Evolutionary conservation across 2,329 filamentous ascomycete species (phyloP), one percentile per base, ranked within the genome.

Genomic region (Rutstroemia sydowiana): DNA sequence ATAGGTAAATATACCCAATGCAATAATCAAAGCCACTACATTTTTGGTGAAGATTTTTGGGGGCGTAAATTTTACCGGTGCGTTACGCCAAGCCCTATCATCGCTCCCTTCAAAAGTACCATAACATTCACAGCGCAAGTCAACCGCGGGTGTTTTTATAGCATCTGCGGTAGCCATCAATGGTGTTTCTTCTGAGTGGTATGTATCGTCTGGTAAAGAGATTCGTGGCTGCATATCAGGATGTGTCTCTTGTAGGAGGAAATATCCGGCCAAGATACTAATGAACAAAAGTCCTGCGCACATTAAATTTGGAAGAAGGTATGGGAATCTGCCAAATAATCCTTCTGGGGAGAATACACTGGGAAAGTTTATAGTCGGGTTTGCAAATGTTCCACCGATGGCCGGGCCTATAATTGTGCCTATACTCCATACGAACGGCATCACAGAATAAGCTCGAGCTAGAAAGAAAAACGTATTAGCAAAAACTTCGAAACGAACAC

Each of bases 361-460:
- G 18, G 92, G 90, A 68, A 87, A 95, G 18, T 82, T 82, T 32
- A 79, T 73, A 56, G 83, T 78, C 23, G 92, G 91, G 59, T 88
- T 83, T 54, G 90, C 87, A 66, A 95, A 89, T 51, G 85, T 81
- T 31, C 92, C 92, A 54, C 92, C 92, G 58, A 96, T 89, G 5
- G 86, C 87, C 56, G 91, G 87, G 0, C 91, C 91, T 48, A 95
- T 76, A 57, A 95, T 95, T 9, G 88, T 95, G 21, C 91, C 91
- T 48, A 95, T 84, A 43, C 80, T 85, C 90, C 91, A 96, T 7
- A 95, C 86, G 64, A 95, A 95, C 0, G 91, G 91, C 88, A 96
- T 95, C 41, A 95, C 81, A 2, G 89, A 83, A 67, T 91, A 95
- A 26, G 91, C 91, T 56, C 85, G 82, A 53, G 89, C 55, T 57